Evolutionary conservation across 2,329 filamentous ascomycete species (phyloP).

Genomic region (Colletotrichum somersetense): DNA sequence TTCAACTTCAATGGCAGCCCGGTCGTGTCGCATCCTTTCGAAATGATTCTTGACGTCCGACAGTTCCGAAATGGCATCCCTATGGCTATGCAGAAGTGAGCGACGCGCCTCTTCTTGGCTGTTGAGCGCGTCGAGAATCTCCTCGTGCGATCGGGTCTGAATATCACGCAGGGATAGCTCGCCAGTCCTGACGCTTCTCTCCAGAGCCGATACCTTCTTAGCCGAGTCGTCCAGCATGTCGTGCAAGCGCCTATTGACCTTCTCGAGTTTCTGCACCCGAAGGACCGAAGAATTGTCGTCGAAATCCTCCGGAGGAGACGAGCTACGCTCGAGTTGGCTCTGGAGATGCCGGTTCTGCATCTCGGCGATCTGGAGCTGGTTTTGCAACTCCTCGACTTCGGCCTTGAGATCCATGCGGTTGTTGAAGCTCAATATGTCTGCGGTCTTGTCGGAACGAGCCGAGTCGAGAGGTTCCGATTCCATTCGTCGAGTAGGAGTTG

Average conservation of each 20-base stretch:
- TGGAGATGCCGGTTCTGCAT: constrained; percentile 97
- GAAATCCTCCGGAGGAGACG: constrained; percentile 70
- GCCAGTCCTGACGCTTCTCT: constrained; percentile 87
- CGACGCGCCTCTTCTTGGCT: constrained; percentile 92
- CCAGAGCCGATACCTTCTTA: constrained; percentile 90
- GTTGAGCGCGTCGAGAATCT: constrained; percentile 91
- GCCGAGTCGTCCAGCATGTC: constrained; percentile 95
- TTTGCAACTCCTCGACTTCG: constrained; percentile 92
- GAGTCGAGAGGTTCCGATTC: constrained; percentile 78
- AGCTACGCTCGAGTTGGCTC: constrained; percentile 81
- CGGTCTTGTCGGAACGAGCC: constrained; percentile 84
- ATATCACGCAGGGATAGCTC: constrained; percentile 91
- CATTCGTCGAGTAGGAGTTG: constrained; percentile 82
- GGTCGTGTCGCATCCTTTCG: constrained; percentile 86
- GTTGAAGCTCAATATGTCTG: constrained; percentile 86
- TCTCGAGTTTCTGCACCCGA: constrained; percentile 90
- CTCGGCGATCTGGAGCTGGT: constrained; percentile 91
- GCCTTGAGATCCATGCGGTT: constrained; percentile 91
- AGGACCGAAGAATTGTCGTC: constrained; percentile 84
- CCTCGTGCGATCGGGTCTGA: constrained; percentile 93
- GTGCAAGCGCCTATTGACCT: constrained; percentile 90
- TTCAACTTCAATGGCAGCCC: constrained; percentile 85
- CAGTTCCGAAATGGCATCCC: constrained; percentile 86
- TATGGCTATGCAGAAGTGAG: constrained; percentile 85
- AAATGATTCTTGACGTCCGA: constrained; percentile 88